phyloP scores from a whole-genome alignment of 176 grass and related monocot genomes.

The Calamus simplicifolius region DNA sequence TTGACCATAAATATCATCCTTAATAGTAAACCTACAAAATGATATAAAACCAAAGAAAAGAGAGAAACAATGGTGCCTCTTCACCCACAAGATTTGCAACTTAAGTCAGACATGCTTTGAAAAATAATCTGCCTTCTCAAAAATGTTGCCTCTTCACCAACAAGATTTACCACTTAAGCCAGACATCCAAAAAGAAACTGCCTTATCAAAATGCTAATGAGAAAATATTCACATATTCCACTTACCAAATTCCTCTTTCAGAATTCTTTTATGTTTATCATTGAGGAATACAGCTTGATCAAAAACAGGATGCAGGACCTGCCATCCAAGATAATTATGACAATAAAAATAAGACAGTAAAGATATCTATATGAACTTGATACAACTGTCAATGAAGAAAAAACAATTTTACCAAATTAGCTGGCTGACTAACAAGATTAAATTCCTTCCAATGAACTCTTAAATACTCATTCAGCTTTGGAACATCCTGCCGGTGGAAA shows the following conservation, averaged over 20 bases:
- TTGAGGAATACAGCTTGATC: slow-evolving; percentile 64
- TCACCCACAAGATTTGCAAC: too few relatives aligned
- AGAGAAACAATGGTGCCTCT: too few relatives aligned
- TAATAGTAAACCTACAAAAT: too few relatives aligned
- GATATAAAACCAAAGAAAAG: too few relatives aligned
- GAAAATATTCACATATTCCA: neutral
- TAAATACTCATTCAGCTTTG: slow-evolving; percentile 83
- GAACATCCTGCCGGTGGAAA: slow-evolving; percentile 74
- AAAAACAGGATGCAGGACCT: slow-evolving; percentile 65
- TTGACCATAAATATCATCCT: too few relatives aligned
- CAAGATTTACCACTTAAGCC: too few relatives aligned
- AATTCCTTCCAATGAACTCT: slow-evolving; percentile 53
- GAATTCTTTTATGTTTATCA: slow-evolving; percentile 52
- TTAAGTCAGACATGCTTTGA: too few relatives aligned
- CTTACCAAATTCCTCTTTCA: slow-evolving; percentile 84
- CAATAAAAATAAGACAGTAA: neutral
- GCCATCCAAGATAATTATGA: slow-evolving; percentile 19
- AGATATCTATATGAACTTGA: too few relatives aligned
- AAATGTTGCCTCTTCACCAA: too few relatives aligned
- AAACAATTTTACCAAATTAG: slow-evolving; percentile 40
- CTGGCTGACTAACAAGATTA: slow-evolving; percentile 25
- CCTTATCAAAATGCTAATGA: too few relatives aligned
- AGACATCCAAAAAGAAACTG: too few relatives aligned
- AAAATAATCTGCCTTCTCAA: too few relatives aligned
- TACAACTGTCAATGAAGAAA: neutral